These are phyloP conservation scores for Oemleria cerasiformis DNA, from an alignment of 306 rosid genomes.

Conservation along the genomic window DNA sequence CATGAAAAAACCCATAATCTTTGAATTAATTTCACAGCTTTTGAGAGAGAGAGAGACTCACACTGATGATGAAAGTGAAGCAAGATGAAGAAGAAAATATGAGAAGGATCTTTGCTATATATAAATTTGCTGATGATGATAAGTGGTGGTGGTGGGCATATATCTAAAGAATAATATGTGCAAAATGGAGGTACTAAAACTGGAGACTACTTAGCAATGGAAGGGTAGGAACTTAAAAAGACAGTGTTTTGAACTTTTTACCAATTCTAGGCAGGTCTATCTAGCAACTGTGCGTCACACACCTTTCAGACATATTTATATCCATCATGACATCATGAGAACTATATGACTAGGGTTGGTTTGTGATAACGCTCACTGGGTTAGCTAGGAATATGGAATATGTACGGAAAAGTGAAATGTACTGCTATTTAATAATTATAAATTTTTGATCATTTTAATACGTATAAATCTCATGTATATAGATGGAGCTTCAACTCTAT, in stretches of 20 bases:
- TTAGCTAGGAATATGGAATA: neutral
- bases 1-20: neutral
- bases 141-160: neutral
- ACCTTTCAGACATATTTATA: neutral
- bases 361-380: neutral
- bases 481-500: too few relatives aligned
- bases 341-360: neutral
- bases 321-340: neutral
- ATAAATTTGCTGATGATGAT: too few relatives aligned
- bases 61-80: conserved; percentile 7
- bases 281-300: conserved; percentile 16
- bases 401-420: neutral
- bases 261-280: conserved; percentile 24
- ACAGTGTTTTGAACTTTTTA: conserved; percentile 41
- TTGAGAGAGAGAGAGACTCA: conserved; percentile 22
- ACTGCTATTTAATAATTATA: too few relatives aligned
- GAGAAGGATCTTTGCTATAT: conserved; percentile 7
- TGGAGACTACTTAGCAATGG: conserved; percentile 46
- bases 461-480: too few relatives aligned
- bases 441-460: too few relatives aligned
- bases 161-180: conserved; percentile 7
- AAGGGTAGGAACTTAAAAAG: conserved; percentile 45
- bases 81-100: conserved; percentile 28
- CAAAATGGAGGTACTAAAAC: conserved; percentile 48
- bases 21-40: conserved; percentile 12